Percentiles rank a stretch among this genome's conserved stretches.
phyloP scores from a whole-genome alignment of 306 rosid genomes.

The Vachellia pachyceras region DNA sequence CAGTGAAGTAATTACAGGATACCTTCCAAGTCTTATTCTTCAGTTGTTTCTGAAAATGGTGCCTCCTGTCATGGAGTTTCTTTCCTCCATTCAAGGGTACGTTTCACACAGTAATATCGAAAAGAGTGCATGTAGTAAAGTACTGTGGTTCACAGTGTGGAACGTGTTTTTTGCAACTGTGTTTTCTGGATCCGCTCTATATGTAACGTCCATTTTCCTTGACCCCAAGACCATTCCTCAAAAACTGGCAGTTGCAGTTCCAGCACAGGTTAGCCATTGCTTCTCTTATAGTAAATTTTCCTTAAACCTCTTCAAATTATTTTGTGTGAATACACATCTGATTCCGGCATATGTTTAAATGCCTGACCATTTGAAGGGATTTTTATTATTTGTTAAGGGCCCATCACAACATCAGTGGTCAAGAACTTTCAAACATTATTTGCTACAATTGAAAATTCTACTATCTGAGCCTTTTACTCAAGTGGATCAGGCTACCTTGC shows the following conservation, averaged over 20 bases:
- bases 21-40: conserved; percentile 96
- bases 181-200: conserved; percentile 80
- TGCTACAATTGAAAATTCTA: neutral
- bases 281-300: conserved; percentile 28
- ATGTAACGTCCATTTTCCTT: conserved; percentile 60
- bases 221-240: conserved; percentile 76
- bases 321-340: conserved; percentile 23
- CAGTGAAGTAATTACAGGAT: conserved; percentile 86
- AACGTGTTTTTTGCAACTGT: conserved; percentile 89
- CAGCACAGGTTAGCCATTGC: conserved; percentile 78
- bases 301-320: conserved; percentile 6
- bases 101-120: conserved; percentile 75
- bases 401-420: neutral
- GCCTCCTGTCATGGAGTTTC: conserved; percentile 86
- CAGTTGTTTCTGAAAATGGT: conserved; percentile 76
- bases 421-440: conserved; percentile 13
- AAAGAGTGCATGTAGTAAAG: conserved; percentile 88
- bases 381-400: neutral
- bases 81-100: conserved; percentile 93
- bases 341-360: conserved; percentile 12
- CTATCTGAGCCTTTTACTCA: conserved; percentile 5
- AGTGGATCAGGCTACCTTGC: neutral
- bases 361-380: conserved; percentile 17
- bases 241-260: conserved; percentile 79
- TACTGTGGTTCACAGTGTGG: conserved; percentile 94